Conservation (phyloP, 257 asterid genomes). For the Mitragyna speciosa region DNA sequence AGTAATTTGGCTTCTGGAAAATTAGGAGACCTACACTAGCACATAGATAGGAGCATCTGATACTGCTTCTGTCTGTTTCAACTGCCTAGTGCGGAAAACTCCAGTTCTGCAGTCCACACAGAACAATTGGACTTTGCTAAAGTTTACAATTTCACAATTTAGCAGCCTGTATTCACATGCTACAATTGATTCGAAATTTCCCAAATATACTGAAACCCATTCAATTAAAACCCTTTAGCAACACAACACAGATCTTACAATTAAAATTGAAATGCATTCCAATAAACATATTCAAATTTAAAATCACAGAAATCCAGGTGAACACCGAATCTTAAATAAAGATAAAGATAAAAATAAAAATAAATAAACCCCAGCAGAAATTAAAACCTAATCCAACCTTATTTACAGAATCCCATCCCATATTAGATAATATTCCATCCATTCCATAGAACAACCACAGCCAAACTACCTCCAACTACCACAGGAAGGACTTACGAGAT, state of each 20-base stretch:
- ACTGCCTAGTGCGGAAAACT: background rate
- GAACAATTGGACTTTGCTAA: background rate
- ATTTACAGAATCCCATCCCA: conserved; percentile 18
- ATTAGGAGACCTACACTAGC: too few relatives aligned
- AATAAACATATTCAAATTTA: conserved; percentile 11
- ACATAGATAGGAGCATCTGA: too few relatives aligned
- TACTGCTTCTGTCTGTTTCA: background rate
- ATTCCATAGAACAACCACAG: background rate
- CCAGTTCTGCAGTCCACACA: background rate
- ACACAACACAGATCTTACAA: conserved; percentile 5
- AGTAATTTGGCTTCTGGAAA: too few relatives aligned
- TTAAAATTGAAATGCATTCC: conserved; percentile 15
- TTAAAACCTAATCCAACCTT: conserved; percentile 12
- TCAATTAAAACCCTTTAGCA: background rate
- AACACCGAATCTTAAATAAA: conserved; percentile 1
- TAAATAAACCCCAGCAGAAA: conserved; percentile 1
- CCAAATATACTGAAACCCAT: background rate
- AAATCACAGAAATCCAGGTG: conserved; percentile 9
- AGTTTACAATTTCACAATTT: background rate
- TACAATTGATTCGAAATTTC: background rate
- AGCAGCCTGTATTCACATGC: too few relatives aligned
- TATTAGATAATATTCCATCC: background rate
- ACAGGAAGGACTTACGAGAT: background rate
- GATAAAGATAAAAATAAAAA: background rate
- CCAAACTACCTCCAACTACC: background rate